Conservation (phyloP, 73 alveolate genomes). For the Paraurostyla sp. region DNA sequence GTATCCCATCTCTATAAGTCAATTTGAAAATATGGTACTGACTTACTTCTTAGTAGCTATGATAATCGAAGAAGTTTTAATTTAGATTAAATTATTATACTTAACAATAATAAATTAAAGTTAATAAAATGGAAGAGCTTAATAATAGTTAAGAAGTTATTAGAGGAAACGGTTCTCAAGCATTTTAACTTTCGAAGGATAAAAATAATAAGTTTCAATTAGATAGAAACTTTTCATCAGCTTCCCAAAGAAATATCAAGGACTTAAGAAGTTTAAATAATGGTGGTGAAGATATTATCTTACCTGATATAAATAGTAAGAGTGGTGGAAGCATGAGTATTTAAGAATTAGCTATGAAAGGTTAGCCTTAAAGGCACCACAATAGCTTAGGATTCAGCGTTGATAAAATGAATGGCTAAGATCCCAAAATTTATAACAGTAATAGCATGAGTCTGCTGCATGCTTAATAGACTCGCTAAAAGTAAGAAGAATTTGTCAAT, state of each 20-base stretch:
- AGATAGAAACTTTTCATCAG: constrained; percentile 14
- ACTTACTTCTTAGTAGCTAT: too few relatives aligned
- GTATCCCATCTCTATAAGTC: neutral
- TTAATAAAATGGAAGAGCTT: constrained; percentile 32
- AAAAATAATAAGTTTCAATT: neutral
- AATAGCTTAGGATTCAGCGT: neutral
- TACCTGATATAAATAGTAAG: constrained; percentile 14
- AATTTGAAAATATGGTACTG: neutral
- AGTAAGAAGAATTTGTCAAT: neutral
- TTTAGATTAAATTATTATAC: neutral
- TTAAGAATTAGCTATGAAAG: constrained; percentile 3
- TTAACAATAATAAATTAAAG: neutral
- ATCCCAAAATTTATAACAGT: neutral
- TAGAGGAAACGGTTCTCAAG: neutral
- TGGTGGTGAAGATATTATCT: neutral
- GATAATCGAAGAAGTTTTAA: neutral
- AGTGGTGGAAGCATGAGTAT: constrained; percentile 39
- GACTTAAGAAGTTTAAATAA: neutral
- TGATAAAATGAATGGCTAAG: neutral
- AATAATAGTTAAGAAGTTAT: constrained; percentile 11
- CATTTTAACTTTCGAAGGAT: neutral
- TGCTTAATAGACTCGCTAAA: constrained; percentile 24
- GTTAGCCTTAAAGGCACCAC: neutral
- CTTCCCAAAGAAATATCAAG: neutral
- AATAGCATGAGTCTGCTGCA: neutral